phyloP scores from a whole-genome alignment of 2,329 filamentous ascomycete species.

The Rhynchosporium graminicola region DNA sequence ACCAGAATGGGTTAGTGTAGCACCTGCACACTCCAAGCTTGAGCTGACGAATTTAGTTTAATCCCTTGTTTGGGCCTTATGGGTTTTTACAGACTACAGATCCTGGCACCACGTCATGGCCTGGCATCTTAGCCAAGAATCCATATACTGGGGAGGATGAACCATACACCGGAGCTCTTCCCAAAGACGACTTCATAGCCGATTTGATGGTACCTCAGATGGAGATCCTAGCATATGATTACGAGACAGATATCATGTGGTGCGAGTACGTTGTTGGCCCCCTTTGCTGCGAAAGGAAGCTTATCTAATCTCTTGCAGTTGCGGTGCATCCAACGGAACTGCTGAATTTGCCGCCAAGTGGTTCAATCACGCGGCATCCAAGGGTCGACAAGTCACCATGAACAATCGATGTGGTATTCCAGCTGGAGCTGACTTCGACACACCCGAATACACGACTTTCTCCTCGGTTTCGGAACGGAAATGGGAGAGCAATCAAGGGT shows the following conservation, averaged over 20 bases:
- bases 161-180: constrained; percentile 47
- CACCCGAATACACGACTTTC: constrained; percentile 58
- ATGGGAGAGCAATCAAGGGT: constrained; percentile 60
- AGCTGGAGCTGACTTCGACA: constrained; percentile 56
- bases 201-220: constrained; percentile 51
- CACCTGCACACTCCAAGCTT: not conserved
- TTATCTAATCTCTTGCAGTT: constrained; percentile 30
- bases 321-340: constrained; percentile 45
- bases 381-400: constrained; percentile 53
- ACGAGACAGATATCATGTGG: constrained; percentile 52
- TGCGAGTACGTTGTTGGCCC: constrained; percentile 43
- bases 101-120: constrained; percentile 41
- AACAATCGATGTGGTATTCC: constrained; percentile 59
- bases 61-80: constrained; percentile 48
- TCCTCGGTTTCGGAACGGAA: constrained; percentile 53
- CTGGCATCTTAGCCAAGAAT: constrained; percentile 45
- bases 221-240: constrained; percentile 46
- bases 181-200: constrained; percentile 45
- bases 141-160: constrained; percentile 46
- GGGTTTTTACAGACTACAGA: constrained; percentile 44
- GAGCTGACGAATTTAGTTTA: constrained; percentile 41
- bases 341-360: constrained; percentile 46
- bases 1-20: constrained; percentile 45
- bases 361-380: constrained; percentile 44
- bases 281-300: not conserved